Evolutionary conservation across 495 filamentous ascomycete species (phyloP).

Genomic region (Penicillium nucicola): DNA sequence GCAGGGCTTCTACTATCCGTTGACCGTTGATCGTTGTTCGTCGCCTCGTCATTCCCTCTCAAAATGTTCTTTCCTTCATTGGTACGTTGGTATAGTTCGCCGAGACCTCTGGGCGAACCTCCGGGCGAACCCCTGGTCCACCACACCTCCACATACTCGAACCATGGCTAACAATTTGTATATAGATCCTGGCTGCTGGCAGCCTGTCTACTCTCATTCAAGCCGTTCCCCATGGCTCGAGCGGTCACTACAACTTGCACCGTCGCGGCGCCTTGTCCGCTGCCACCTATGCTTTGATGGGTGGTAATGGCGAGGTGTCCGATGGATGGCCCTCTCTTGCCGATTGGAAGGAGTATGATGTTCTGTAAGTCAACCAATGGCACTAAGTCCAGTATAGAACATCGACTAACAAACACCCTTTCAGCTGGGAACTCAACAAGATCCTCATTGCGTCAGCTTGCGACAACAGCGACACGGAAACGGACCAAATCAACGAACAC

Average conservation of each 20-base stretch:
- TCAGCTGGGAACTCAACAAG: slow-evolving; percentile 42
- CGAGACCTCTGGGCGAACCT: not conserved
- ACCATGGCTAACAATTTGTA: not conserved
- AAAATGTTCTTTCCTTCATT: slow-evolving; percentile 27
- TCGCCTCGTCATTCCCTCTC: slow-evolving; percentile 17
- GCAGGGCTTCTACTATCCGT: slow-evolving; percentile 24
- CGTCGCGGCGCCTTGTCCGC: slow-evolving; percentile 19
- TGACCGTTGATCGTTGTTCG: not conserved
- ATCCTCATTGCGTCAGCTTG: slow-evolving; percentile 41
- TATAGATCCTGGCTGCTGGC: slow-evolving; percentile 29
- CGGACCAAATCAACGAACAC: slow-evolving; percentile 30
- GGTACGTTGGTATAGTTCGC: slow-evolving; percentile 11
- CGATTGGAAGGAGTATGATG: slow-evolving; percentile 18
- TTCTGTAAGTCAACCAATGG: slow-evolving; percentile 10
- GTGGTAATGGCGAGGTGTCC: slow-evolving; percentile 15
- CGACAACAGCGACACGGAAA: slow-evolving; percentile 43
- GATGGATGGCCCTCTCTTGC: slow-evolving; percentile 20
- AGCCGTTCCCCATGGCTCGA: slow-evolving; percentile 10
- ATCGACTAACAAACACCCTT: not conserved
- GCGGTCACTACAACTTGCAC: slow-evolving; percentile 15
- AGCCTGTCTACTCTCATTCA: slow-evolving; percentile 24
- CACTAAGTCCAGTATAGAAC: too few relatives aligned
- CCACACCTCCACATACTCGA: not conserved
- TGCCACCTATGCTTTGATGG: slow-evolving; percentile 13
- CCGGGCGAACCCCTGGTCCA: not conserved